Evolutionary conservation across 768 basidiomycete genomes (phyloP).

Genomic region (Lentinula edodes): DNA sequence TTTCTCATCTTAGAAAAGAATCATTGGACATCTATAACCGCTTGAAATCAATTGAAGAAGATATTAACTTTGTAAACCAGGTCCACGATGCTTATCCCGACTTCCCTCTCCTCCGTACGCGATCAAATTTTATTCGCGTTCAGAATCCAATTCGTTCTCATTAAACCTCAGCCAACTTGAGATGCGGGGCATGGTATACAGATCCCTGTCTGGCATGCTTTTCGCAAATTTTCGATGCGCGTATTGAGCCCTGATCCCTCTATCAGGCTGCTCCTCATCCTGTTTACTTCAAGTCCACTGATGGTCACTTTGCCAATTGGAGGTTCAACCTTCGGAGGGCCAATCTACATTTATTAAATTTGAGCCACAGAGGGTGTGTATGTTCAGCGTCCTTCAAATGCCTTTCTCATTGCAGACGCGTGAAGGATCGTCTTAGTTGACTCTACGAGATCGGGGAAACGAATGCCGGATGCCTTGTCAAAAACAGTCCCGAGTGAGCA

Average conservation of each 20-base stretch:
- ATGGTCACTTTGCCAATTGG: slow-evolving; percentile 85
- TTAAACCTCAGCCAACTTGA: slow-evolving; percentile 67
- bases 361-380: slow-evolving; percentile 54
- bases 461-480: slow-evolving; percentile 88
- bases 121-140: neutral
- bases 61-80: slow-evolving; percentile 60
- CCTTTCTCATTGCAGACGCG: slow-evolving; percentile 1
- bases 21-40: slow-evolving; percentile 81
- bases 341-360: slow-evolving; percentile 73
- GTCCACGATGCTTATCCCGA: slow-evolving; percentile 43
- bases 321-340: slow-evolving; percentile 78
- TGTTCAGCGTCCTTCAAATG: neutral
- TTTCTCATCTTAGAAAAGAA: slow-evolving; percentile 58
- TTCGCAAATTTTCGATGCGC: neutral
- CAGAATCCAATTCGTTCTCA: neutral
- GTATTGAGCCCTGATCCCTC: neutral
- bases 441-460: slow-evolving; percentile 89
- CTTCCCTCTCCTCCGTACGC: slow-evolving; percentile 51
- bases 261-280: slow-evolving; percentile 28
- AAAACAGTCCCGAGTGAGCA: slow-evolving; percentile 72
- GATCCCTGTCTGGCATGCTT: slow-evolving; percentile 57
- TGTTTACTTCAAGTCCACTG: slow-evolving; percentile 91
- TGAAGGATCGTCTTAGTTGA: slow-evolving; percentile 82
- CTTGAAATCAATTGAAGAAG: slow-evolving; percentile 78
- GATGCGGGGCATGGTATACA: slow-evolving; percentile 94